Evolutionary conservation across 2,329 filamentous ascomycete species (phyloP), one percentile per base, ranked within the genome.

Genomic region (Pseudovirgaria hyperparasitica): DNA sequence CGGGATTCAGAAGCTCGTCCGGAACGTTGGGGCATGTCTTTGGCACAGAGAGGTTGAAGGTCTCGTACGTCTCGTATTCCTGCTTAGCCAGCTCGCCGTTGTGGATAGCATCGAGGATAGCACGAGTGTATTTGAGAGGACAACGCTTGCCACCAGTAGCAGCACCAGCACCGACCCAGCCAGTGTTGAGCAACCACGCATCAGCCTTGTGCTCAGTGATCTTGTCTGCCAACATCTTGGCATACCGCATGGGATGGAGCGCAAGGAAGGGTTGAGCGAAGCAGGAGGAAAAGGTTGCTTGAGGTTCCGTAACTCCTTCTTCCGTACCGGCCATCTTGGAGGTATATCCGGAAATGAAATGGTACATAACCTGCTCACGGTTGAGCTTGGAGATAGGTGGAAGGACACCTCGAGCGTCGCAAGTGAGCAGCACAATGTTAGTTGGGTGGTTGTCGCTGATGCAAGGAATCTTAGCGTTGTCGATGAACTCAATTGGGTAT

Each of bases 251-350:
- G 47, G 90, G 90, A 71, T 98, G 90, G 32, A 98, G 77, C 22
- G 90, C 90, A 48, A 98, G 68, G 84, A 98, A 98, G 36, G 90
- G 90, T 65, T 98, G 90, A 30, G 90, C 90, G 63, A 98, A 98
- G 75, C 90, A 98, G 28, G 86, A 92, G 15, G 86, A 96, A 76
- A 98, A 98, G 49, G 90, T 98, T 14, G 90, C 90, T 63, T 96
- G 84, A 39, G 90, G 90, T 65, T 98, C 90, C 7, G 82, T 92
- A 40, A 98, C 76, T 50, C 90, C 90, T 41, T 94, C 84, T 65
- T 98, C 90, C 18, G 90, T 98, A 50, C 90, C 90, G 40, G 90
- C 90, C 90, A 98, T 98, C 77, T 98, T 98, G 54, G 87, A 96
- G 39, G 90, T 98, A 72, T 98, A 98, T 46, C 90, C 90, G 11